Percentiles rank a stretch among this genome's conserved stretches.
These are phyloP conservation scores for Rhizopogon sp. DNA, from an alignment of 768 basidiomycete genomes.

Conservation along the genomic window DNA sequence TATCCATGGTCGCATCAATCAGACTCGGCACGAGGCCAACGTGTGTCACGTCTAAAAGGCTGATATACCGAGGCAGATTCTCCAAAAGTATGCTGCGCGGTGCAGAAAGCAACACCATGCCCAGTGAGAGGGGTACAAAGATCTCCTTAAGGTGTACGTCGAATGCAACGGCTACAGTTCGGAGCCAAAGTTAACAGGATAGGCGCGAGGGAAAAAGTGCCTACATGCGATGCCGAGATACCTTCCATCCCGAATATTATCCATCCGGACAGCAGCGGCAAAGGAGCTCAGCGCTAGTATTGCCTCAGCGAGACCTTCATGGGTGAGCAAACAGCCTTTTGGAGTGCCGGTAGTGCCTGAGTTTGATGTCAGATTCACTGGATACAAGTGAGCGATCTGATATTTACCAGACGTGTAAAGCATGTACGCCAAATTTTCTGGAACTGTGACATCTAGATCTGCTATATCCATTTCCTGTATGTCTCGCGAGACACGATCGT, in stretches of 20 bases:
- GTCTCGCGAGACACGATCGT: constrained; percentile 16
- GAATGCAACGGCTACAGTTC: constrained; percentile 42
- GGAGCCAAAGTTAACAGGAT: not conserved
- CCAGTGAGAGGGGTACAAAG: constrained; percentile 34
- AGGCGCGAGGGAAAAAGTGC: constrained; percentile 1
- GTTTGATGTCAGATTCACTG: not conserved
- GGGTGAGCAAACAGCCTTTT: constrained; percentile 43
- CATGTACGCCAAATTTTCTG: constrained; percentile 36
- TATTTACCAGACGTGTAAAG: constrained; percentile 45
- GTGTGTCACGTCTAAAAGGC: constrained; percentile 40
- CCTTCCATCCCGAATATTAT: constrained; percentile 21
- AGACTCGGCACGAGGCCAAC: constrained; percentile 48
- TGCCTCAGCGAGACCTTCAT: constrained; percentile 28
- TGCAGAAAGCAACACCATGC: constrained; percentile 41
- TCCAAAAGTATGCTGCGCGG: constrained; percentile 34
- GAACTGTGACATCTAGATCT: constrained; percentile 23
- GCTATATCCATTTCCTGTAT: constrained; percentile 24
- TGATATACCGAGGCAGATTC: constrained; percentile 36
- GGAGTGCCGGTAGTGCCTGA: constrained; percentile 48
- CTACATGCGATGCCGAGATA: constrained; percentile 42
- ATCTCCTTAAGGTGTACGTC: constrained; percentile 47
- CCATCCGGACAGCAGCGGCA: constrained; percentile 15
- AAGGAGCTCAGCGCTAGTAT: constrained; percentile 24
- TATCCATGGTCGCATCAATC: constrained; percentile 42
- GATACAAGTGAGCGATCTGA: not conserved